These are phyloP conservation scores for Fallopia convolvulus DNA, from an alignment of 148 eudicot genomes.

Conservation along the genomic window DNA sequence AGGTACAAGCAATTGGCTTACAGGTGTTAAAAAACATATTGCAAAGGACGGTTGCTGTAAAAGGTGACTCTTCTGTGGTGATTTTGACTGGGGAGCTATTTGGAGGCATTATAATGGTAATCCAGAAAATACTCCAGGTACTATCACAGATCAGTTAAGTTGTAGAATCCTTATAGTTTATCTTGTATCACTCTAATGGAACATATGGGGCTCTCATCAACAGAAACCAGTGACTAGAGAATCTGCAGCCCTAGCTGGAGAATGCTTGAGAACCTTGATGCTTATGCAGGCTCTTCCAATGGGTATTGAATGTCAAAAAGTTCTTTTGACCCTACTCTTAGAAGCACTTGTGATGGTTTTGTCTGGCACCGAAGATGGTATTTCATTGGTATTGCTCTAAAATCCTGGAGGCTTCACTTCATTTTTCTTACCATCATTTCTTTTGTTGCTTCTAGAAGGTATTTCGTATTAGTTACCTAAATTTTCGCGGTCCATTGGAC, in stretches of 20 bases:
- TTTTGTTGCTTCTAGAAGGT: background rate
- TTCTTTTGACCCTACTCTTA: conserved; percentile 58
- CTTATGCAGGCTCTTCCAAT: conserved; percentile 77
- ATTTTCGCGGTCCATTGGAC: background rate
- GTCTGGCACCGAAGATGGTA: conserved; percentile 43
- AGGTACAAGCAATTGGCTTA: conserved; percentile 78
- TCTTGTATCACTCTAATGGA: conserved; percentile 13
- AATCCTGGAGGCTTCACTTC: background rate
- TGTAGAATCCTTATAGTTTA: conserved; percentile 6
- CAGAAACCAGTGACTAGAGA: conserved; percentile 69
- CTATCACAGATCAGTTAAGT: conserved; percentile 2
- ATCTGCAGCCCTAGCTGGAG: conserved; percentile 65
- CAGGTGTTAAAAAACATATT: conserved; percentile 69
- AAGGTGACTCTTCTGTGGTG: conserved; percentile 42
- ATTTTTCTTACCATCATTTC: background rate
- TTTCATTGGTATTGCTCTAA: conserved; percentile 39
- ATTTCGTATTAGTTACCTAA: background rate
- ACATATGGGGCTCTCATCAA: conserved; percentile 17
- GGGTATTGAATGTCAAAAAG: conserved; percentile 54
- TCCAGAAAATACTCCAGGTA: conserved; percentile 56
- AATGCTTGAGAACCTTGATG: conserved; percentile 78
- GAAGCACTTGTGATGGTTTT: conserved; percentile 75
- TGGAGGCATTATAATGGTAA: conserved; percentile 32
- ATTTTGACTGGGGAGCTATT: conserved; percentile 68
- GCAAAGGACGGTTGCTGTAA: conserved; percentile 39